A percentile compares a stretch with the other conserved stretches of the same genome.
Evolutionary conservation across 495 filamentous ascomycete species (phyloP).

Genomic region (Aspergillus indologenus): DNA sequence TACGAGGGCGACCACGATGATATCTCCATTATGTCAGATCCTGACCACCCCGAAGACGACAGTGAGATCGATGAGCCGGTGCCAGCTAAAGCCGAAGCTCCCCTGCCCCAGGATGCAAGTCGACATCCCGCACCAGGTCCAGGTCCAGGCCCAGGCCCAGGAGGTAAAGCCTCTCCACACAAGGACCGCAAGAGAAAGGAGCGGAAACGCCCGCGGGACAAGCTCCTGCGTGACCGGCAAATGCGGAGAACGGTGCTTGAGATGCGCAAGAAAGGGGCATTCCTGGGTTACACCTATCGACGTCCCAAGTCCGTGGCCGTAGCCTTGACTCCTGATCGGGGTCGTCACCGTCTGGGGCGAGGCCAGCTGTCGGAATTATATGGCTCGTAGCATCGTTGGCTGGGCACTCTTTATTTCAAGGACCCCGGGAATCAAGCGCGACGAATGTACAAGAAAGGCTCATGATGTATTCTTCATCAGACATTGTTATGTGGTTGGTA

Average conservation of each 20-base stretch:
- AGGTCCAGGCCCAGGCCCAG: neutral
- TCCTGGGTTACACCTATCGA: constrained; percentile 87
- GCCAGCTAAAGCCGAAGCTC: constrained; percentile 13
- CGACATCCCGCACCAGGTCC: neutral
- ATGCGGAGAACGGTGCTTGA: constrained; percentile 65
- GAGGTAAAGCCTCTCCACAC: constrained; percentile 5
- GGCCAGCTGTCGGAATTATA: constrained; percentile 31
- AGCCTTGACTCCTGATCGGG: constrained; percentile 33
- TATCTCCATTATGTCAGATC: constrained; percentile 26
- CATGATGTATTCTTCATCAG: constrained; percentile 3
- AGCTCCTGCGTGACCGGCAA: constrained; percentile 67
- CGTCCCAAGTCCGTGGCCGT: constrained; percentile 46
- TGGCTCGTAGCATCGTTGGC: constrained; percentile 13
- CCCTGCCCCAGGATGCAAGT: constrained; percentile 8
- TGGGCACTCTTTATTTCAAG: constrained; percentile 2
- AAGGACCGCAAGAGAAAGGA: constrained; percentile 45
- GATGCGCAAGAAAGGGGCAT: constrained; percentile 74
- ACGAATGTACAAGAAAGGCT: neutral
- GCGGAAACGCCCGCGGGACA: constrained; percentile 72
- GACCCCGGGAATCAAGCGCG: neutral
- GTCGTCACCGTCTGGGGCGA: constrained; percentile 27
- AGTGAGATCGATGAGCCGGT: constrained; percentile 6
- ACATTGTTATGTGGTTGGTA: neutral
- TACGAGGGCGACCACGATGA: constrained; percentile 54
- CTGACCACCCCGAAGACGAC: constrained; percentile 15